These are phyloP conservation scores for Globisporangium apiculatum DNA, from an alignment of 352 stramenopile genomes.

Conservation along the genomic window DNA sequence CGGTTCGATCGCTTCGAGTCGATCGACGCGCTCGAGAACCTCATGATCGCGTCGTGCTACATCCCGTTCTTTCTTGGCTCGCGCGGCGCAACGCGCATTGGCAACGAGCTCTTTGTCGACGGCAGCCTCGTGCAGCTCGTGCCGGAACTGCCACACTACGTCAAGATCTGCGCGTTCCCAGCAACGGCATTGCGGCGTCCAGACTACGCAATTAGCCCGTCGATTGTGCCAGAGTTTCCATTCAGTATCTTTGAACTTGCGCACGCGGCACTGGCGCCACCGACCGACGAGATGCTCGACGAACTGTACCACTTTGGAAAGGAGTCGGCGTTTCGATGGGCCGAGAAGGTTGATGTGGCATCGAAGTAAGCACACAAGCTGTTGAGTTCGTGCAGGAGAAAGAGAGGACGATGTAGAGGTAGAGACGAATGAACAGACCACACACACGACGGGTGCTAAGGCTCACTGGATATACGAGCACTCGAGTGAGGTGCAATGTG, in stretches of 20 bases:
- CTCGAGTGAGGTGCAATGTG: no score
- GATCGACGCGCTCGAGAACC: slow-evolving; percentile 47
- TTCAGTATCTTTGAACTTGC: slow-evolving; percentile 47
- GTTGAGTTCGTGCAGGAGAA: no score
- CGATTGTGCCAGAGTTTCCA: slow-evolving; percentile 50
- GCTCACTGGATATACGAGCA: no score
- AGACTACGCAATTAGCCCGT: slow-evolving; percentile 77
- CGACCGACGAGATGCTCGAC: slow-evolving; percentile 46
- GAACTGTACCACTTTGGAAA: slow-evolving; percentile 56
- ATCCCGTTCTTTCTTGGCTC: slow-evolving; percentile 70
- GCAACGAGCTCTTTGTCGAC: slow-evolving; percentile 63
- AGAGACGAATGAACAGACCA: no score
- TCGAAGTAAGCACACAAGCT: no score
- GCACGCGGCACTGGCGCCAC: slow-evolving; percentile 52
- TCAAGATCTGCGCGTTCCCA: slow-evolving; percentile 69
- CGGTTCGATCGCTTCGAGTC: slow-evolving; percentile 55
- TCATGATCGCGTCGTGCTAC: slow-evolving; percentile 67
- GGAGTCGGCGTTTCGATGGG: slow-evolving; percentile 42
- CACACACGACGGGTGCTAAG: no score
- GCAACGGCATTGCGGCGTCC: slow-evolving; percentile 33
- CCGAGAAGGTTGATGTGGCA: slow-evolving; percentile 9
- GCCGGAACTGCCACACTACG: slow-evolving; percentile 54
- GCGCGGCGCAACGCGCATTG: slow-evolving; percentile 40
- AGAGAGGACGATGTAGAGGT: no score
- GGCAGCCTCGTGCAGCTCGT: slow-evolving; percentile 63